Evolutionary conservation across 2,329 filamentous ascomycete species (phyloP), one percentile per base, ranked within the genome.

Genomic region (Neocucurbitaria cava): DNA sequence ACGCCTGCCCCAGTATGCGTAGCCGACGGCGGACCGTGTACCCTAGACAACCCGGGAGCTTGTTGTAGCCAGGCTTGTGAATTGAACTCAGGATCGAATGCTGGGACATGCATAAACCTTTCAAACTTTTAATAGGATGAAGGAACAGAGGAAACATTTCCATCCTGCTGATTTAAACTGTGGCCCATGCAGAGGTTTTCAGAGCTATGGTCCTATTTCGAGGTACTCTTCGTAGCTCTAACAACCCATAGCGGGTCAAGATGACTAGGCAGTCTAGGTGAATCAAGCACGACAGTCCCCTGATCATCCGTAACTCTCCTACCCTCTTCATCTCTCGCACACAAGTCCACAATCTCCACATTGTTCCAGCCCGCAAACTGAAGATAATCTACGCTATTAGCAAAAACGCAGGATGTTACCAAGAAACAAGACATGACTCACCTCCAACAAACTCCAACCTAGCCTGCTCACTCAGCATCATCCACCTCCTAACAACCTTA

Each of bases 341-440:
- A 79, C n/a, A 82, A 56, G 49, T 81, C 77, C n/a, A 84, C 76
- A 58, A 83, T 81, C 71, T 84, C 81, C 26, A 85, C 78, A n/a
- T 78, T 64, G 30, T 73, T 74, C 81, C 81, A 85, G 0, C 81
- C 82, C 6, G 79, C 76, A 62, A 80, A 81, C 65, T 78, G 77
- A 54, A 84, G 68, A 61, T 81, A 84, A 52, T 83, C 65, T 69
- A 26, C 2, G 13, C 11, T 20, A 8, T 20, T 10, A 40, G 18
- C 9, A 2, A 21, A 24, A 6, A n/a, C n/a, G 40, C 33, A 24
- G 35, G 11, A 15, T n/a, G n/a, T n/a, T n/a, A n/a, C 8, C n/a
- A 1, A 13, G 28, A 9, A 26, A 40, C 3, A 17, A 7, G 28
- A 42, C n/a, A 2, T 8, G 17, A 53, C 61, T 51, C 28, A 65